Percentiles rank a stretch among this genome's conserved stretches.
phyloP scores from a whole-genome alignment of 1,284 basidiomycete species.

The Lignosus rhinocerotis region DNA sequence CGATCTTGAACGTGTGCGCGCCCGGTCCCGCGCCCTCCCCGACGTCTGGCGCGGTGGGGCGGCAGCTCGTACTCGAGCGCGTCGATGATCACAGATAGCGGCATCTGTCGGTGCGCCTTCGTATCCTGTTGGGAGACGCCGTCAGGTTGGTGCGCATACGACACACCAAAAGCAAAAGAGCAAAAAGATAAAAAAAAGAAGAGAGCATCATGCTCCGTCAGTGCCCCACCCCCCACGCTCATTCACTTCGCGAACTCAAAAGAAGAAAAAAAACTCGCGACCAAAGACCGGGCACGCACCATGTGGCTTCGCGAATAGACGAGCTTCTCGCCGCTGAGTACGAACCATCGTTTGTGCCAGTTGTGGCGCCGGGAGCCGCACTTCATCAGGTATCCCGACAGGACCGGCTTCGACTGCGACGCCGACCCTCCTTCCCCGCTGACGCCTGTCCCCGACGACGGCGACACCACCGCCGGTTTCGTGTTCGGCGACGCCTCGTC shows the following conservation, averaged over 20 bases:
- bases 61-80: constrained; percentile 85
- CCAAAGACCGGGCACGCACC: constrained; percentile 50
- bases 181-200: no score
- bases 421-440: constrained; percentile 22
- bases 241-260: constrained; percentile 9
- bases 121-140: constrained; percentile 60
- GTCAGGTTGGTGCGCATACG: no score
- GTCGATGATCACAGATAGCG: constrained; percentile 85
- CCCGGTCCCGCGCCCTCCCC: constrained; percentile 31
- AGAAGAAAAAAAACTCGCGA: no score
- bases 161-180: no score
- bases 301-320: constrained; percentile 89
- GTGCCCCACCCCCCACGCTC: constrained; percentile 1
- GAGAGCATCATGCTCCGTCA: constrained; percentile 18
- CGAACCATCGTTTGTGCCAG: constrained; percentile 96
- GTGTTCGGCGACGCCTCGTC: constrained; percentile 57
- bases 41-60: constrained; percentile 43
- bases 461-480: constrained; percentile 20
- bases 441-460: constrained; percentile 5
- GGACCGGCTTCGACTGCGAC: constrained; percentile 72
- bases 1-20: constrained; percentile 88
- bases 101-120: constrained; percentile 85
- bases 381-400: constrained; percentile 96
- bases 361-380: constrained; percentile 90
- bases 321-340: constrained; percentile 78